These are phyloP conservation scores for Ormosia emarginata DNA, from an alignment of 306 rosid species.

Conservation along the genomic window DNA sequence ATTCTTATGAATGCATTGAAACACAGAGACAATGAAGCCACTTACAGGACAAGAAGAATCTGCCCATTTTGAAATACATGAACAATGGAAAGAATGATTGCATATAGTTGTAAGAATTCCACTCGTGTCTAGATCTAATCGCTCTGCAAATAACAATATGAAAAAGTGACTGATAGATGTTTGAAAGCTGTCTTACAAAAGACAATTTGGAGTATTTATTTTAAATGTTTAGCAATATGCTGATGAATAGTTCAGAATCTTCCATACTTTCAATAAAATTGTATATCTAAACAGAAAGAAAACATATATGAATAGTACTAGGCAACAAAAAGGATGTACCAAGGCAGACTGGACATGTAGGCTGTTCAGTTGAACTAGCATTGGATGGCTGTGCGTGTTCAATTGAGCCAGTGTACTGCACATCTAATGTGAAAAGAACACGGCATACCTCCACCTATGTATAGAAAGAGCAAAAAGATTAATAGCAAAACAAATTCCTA, in stretches of 20 bases:
- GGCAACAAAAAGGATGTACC: conserved; percentile 36
- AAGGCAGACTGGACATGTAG: conserved; percentile 91
- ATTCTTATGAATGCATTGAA: neutral
- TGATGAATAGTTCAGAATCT: neutral
- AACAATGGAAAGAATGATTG: conserved; percentile 95
- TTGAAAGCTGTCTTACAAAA: neutral
- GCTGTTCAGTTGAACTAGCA: conserved; percentile 74
- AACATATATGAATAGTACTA: neutral
- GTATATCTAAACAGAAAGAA: neutral
- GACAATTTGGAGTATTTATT: neutral
- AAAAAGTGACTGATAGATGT: neutral
- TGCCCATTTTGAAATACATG: conserved; percentile 93
- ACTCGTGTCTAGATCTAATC: conserved; percentile 77
- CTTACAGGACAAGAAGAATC: conserved; percentile 98
- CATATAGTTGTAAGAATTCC: conserved; percentile 97
- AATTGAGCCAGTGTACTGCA: conserved; percentile 82
- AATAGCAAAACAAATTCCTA: neutral
- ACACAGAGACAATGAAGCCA: conserved; percentile 1
- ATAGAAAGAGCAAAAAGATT: neutral
- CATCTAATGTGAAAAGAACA: conserved; percentile 77
- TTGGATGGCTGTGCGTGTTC: conserved; percentile 78
- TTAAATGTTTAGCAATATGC: neutral
- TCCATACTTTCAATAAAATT: neutral
- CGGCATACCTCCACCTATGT: conserved; percentile 71
- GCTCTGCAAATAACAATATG: conserved; percentile 49